Conservation (phyloP, 2,329 filamentous ascomycete species). For the Colletotrichum noveboracense region DNA sequence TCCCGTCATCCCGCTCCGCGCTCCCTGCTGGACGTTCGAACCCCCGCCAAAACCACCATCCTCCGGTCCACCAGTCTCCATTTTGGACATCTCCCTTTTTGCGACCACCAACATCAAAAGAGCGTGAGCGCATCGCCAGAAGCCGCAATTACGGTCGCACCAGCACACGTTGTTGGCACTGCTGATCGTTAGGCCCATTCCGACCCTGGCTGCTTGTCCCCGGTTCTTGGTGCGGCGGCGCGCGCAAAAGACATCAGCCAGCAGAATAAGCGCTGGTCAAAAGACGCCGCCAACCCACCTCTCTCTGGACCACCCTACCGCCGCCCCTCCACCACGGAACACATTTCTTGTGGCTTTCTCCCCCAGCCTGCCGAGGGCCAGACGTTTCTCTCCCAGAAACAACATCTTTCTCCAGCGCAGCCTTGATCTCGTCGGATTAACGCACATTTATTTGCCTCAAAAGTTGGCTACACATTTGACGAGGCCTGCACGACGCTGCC, state of each 20-base stretch:
- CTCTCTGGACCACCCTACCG: background rate
- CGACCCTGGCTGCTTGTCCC: background rate
- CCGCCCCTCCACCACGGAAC: background rate
- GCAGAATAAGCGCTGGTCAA: constrained; percentile 16
- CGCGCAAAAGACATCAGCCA: background rate
- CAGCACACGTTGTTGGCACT: background rate
- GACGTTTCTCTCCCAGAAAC: background rate
- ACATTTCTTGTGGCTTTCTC: constrained; percentile 1
- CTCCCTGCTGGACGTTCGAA: background rate
- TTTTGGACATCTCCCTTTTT: background rate
- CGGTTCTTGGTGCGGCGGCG: background rate
- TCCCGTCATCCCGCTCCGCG: background rate
- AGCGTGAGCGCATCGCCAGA: background rate
- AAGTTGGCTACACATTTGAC: background rate
- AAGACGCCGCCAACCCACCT: constrained; percentile 4
- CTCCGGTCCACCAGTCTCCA: constrained; percentile 2
- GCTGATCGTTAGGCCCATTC: background rate
- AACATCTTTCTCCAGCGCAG: background rate
- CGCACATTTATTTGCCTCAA: background rate
- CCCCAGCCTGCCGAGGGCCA: background rate
- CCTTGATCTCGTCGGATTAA: background rate
- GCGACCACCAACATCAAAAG: background rate
- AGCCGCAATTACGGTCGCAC: background rate
- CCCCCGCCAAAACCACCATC: background rate
- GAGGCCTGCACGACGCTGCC: background rate